Conservation (phyloP, 495 filamentous ascomycete genomes). For the Penicillium tannophilum region DNA sequence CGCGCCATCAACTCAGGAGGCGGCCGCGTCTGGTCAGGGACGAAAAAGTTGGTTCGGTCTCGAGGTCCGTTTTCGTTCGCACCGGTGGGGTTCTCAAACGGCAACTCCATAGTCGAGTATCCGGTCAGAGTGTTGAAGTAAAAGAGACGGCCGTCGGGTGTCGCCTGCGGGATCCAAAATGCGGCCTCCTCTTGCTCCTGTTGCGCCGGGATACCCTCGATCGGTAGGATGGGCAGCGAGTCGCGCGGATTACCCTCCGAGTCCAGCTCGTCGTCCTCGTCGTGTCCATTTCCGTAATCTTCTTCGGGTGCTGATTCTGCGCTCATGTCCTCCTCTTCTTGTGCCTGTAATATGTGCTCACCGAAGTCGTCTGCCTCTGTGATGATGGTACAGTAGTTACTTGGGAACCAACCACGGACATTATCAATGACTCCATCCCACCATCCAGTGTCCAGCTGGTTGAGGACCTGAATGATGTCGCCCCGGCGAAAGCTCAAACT, state of each 20-base stretch:
- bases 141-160: slow-evolving; percentile 88
- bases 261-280: slow-evolving; percentile 64
- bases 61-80: slow-evolving; percentile 80
- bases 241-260: slow-evolving; percentile 60
- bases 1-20: slow-evolving; percentile 91
- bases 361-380: slow-evolving; percentile 66
- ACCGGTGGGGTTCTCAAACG: slow-evolving; percentile 84
- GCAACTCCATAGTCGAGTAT: slow-evolving; percentile 88
- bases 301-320: slow-evolving; percentile 61
- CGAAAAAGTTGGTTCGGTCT: slow-evolving; percentile 82
- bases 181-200: slow-evolving; percentile 84
- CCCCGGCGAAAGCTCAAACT: slow-evolving; percentile 95
- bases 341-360: slow-evolving; percentile 36
- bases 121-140: slow-evolving; percentile 98
- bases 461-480: slow-evolving; percentile 96
- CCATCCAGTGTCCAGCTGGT: slow-evolving; percentile 96
- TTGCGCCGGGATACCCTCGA: slow-evolving; percentile 63
- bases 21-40: slow-evolving; percentile 87
- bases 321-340: slow-evolving; percentile 57
- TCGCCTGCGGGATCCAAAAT: slow-evolving; percentile 98
- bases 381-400: slow-evolving; percentile 94
- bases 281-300: slow-evolving; percentile 69
- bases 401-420: slow-evolving; percentile 96
- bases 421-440: slow-evolving; percentile 95
- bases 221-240: slow-evolving; percentile 60